These are phyloP conservation scores for Sabuloglossum arenarium DNA, from an alignment of 495 filamentous ascomycete genomes.

Conservation along the genomic window DNA sequence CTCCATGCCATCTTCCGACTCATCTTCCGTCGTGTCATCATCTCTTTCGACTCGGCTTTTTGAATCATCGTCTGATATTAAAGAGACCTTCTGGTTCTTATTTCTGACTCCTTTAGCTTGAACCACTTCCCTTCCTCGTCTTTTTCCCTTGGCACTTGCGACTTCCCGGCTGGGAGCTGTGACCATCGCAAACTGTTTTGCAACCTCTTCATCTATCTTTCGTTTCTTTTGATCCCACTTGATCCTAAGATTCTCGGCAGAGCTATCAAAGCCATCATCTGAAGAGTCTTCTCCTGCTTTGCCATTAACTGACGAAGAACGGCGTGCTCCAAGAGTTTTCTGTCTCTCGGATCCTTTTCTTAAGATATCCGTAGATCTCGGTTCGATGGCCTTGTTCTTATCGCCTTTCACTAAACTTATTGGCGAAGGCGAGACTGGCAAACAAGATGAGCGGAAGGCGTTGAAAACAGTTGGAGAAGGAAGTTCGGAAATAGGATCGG, in stretches of 20 bases:
- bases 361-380: slow-evolving; percentile 19
- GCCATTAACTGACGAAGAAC: background rate
- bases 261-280: slow-evolving; percentile 2
- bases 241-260: background rate
- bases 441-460: slow-evolving; percentile 14
- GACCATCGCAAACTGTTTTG: background rate
- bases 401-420: slow-evolving; percentile 6
- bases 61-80: background rate
- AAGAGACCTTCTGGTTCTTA: background rate
- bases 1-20: background rate
- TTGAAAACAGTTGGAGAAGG: slow-evolving; percentile 19
- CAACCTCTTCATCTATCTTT: slow-evolving; percentile 3
- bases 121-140: background rate
- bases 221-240: background rate
- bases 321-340: slow-evolving; percentile 1
- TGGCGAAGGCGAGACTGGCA: slow-evolving; percentile 13
- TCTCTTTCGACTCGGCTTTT: background rate
- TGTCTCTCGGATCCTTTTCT: slow-evolving; percentile 8
- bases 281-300: slow-evolving; percentile 8
- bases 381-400: slow-evolving; percentile 14
- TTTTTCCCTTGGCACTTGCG: background rate
- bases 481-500: slow-evolving; percentile 18
- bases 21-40: background rate
- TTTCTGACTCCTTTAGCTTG: background rate
- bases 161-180: background rate